Conservation (phyloP, 2,329 filamentous ascomycete genomes). For the Aureobasidium musti region DNA sequence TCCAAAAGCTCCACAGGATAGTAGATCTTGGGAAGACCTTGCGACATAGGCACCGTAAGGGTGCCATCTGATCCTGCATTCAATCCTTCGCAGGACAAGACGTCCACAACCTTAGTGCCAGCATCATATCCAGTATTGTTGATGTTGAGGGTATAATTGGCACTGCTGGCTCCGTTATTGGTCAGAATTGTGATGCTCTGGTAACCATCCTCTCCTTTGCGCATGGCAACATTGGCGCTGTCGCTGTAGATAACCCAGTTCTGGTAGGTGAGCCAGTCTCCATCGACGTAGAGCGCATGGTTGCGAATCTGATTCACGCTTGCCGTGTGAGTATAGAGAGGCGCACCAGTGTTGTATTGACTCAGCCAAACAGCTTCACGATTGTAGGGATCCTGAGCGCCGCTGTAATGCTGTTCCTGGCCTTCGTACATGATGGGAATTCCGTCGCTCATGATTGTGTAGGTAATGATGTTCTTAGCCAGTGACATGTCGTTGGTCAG, state of each 20-base stretch:
- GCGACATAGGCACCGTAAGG: constrained; percentile 42
- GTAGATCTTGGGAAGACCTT: constrained; percentile 43
- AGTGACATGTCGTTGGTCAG: constrained; percentile 57
- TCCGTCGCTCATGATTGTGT: constrained; percentile 62
- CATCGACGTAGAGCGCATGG: constrained; percentile 46
- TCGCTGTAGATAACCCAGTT: constrained; percentile 47
- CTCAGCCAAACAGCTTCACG: constrained; percentile 48
- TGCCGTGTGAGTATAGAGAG: constrained; percentile 47
- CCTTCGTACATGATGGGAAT: constrained; percentile 68
- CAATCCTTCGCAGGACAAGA: constrained; percentile 42
- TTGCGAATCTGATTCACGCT: constrained; percentile 56
- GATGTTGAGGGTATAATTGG: constrained; percentile 37
- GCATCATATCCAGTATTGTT: constrained; percentile 35
- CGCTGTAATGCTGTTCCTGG: constrained; percentile 62
- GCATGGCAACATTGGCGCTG: constrained; percentile 48
- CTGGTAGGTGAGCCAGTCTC: constrained; percentile 46
- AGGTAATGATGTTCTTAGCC: constrained; percentile 63
- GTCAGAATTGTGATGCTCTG: constrained; percentile 45
- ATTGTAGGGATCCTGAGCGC: constrained; percentile 43
- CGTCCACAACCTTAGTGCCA: constrained; percentile 43
- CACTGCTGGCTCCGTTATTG: constrained; percentile 38
- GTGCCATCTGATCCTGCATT: constrained; percentile 37
- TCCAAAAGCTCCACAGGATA: constrained; percentile 36
- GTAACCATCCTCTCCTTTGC: constrained; percentile 46
- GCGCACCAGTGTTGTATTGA: constrained; percentile 45